Evolutionary conservation across 2,329 filamentous ascomycete genomes (phyloP), one percentile per base, ranked within the genome.

Genomic region (Phaeosphaeriaceae sp.): DNA sequence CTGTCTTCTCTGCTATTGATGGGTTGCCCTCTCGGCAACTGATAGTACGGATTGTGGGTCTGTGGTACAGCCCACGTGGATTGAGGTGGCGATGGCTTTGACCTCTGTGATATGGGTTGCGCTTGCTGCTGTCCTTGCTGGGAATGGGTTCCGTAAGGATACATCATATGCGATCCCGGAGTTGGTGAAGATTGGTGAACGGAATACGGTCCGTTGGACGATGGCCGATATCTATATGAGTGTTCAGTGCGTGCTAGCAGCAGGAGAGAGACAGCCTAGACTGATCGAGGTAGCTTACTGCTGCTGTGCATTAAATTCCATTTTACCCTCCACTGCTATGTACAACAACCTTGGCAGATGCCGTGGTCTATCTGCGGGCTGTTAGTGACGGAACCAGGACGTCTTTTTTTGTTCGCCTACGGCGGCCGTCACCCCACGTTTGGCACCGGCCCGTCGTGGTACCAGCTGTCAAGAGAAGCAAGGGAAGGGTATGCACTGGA

Each of bases 271-370:
- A 31, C 27, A 31, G 44, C 20, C 53, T 57, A 56, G 57, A 61
- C 53, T 21, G 33, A 49, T 22, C 11, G 48, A 45, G 41, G 48
- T 47, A 52, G 59, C 77, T 71, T 73, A 79, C 77, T 78, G 77
- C 49, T 75, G 73, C 63, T 73, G 58, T 63, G 76, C 73, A 77
- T 78, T 78, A 72, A 76, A 78, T 73, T 79, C 77, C 77, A 79
- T 79, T 64, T 76, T 69, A 70, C 62, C 54, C 58, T 68, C 62
- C 63, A 65, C 57, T 52, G 68, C 61, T 69, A 65, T 62, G 60
- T 65, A 66, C 60, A 68, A 61, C 65, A 58, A 60, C 61, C 67
- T 62, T 65, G 56, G 58, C 58, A 48, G 53, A 54, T 51, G 54
- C 57, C 59, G 65, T 62, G 53, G 56, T 65, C 61, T 57, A 57